phyloP scores from a whole-genome alignment of 1,284 basidiomycete genomes.

The Rhizoctonia solani region DNA sequence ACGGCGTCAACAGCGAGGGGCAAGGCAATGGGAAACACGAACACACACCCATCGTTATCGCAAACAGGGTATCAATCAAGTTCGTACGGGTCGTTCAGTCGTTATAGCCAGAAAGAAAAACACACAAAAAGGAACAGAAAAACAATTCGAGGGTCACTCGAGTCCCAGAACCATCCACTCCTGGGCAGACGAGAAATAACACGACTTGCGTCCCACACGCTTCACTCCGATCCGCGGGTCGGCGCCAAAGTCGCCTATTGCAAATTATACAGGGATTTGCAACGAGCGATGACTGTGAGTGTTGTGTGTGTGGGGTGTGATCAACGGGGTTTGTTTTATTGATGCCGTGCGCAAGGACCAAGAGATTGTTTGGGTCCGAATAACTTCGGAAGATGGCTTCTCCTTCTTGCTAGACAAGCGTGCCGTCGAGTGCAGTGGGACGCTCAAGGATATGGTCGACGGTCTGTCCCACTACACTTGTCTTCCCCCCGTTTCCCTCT shows the following conservation, averaged over 20 bases:
- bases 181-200: too few relatives aligned
- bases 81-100: constrained; percentile 32
- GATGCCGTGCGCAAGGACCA: too few relatives aligned
- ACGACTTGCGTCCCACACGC: too few relatives aligned
- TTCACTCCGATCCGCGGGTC: too few relatives aligned
- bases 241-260: too few relatives aligned
- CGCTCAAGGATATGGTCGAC: constrained; percentile 55
- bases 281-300: too few relatives aligned
- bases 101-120: constrained; percentile 10
- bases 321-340: too few relatives aligned
- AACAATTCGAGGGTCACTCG: neutral
- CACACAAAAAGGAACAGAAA: too few relatives aligned
- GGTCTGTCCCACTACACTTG: constrained; percentile 44
- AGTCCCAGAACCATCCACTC: constrained; percentile 23
- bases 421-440: constrained; percentile 60
- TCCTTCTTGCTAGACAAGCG: constrained; percentile 63
- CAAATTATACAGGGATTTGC: too few relatives aligned
- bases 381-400: constrained; percentile 64
- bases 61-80: constrained; percentile 6
- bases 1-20: neutral
- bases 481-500: constrained; percentile 16
- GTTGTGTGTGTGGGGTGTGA: too few relatives aligned
- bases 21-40: neutral
- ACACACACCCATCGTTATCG: constrained; percentile 17
- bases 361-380: constrained; percentile 60